phyloP scores from a whole-genome alignment of 495 filamentous ascomycete species.

The Mytilinidion resinicola region DNA sequence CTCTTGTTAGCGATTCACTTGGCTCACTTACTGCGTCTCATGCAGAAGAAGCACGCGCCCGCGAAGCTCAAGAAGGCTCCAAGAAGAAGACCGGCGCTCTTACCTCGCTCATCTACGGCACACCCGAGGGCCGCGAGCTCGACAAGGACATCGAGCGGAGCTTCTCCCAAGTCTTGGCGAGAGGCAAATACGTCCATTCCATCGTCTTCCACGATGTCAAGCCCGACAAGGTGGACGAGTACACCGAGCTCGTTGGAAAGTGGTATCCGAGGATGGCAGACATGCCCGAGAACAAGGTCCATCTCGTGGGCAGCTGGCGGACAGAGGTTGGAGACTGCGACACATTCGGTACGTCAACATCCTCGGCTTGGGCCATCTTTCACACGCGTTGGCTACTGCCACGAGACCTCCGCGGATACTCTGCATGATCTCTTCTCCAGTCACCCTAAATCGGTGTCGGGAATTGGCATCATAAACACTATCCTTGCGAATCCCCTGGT shows the following conservation, averaged over 20 bases:
- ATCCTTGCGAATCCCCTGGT: too few relatives aligned
- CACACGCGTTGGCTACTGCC: too few relatives aligned
- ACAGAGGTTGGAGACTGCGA: constrained; percentile 97
- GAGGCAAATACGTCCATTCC: constrained; percentile 96
- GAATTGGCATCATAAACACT: too few relatives aligned
- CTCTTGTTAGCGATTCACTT: constrained; percentile 23
- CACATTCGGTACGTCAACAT: constrained; percentile 68
- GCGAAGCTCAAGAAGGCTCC: constrained; percentile 43
- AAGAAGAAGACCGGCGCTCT: constrained; percentile 50
- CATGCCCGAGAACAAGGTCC: constrained; percentile 78
- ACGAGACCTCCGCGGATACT: too few relatives aligned
- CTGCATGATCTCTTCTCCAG: too few relatives aligned
- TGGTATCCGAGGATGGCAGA: constrained; percentile 88
- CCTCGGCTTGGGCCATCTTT: too few relatives aligned
- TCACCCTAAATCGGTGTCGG: too few relatives aligned
- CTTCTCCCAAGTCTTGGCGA: constrained; percentile 86
- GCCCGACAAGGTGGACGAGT: constrained; percentile 92
- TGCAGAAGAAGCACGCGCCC: constrained; percentile 37
- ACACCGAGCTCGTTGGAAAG: constrained; percentile 80
- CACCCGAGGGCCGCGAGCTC: constrained; percentile 84
- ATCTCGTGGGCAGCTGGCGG: constrained; percentile 96
- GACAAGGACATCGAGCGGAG: constrained; percentile 91
- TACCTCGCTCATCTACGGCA: constrained; percentile 84
- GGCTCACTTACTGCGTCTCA: constrained; percentile 31
- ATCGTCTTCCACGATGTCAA: constrained; percentile 97